phyloP scores from a whole-genome alignment of 2,329 filamentous ascomycete species.

The Shiraia sp. region DNA sequence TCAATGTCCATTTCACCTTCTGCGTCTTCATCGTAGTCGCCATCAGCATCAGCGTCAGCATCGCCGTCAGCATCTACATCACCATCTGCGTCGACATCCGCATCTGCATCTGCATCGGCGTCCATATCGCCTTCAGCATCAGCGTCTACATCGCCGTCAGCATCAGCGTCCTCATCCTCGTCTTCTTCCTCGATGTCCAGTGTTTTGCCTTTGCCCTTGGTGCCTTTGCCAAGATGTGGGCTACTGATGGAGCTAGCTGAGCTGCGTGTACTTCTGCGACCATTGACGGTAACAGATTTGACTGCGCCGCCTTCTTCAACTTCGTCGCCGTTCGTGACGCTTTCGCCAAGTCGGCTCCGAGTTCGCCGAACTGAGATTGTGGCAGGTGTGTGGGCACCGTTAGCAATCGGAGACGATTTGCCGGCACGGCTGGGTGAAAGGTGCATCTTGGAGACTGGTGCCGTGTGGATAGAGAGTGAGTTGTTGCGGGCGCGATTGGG shows the following conservation, averaged over 20 bases:
- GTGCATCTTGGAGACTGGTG: slow-evolving; percentile 37
- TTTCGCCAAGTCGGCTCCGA: slow-evolving; percentile 50
- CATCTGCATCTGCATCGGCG: slow-evolving; percentile 25
- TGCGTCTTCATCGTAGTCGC: slow-evolving; percentile 26
- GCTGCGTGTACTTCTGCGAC: slow-evolving; percentile 35
- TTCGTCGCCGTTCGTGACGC: slow-evolving; percentile 43
- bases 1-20: slow-evolving; percentile 25
- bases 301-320: slow-evolving; percentile 36
- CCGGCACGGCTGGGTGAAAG: slow-evolving; percentile 33
- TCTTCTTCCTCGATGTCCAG: slow-evolving; percentile 35
- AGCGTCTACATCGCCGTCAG: slow-evolving; percentile 32
- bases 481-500: slow-evolving; percentile 34
- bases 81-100: slow-evolving; percentile 34
- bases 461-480: slow-evolving; percentile 32
- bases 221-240: slow-evolving; percentile 22
- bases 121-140: slow-evolving; percentile 31
- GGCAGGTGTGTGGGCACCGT: slow-evolving; percentile 37
- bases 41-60: slow-evolving; percentile 31
- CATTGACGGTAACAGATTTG: slow-evolving; percentile 26
- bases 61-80: slow-evolving; percentile 35
- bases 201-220: slow-evolving; percentile 33
- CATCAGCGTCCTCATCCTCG: slow-evolving; percentile 34
- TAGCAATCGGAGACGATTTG: slow-evolving; percentile 34
- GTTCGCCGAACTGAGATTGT: slow-evolving; percentile 42
- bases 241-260: slow-evolving; percentile 35